phyloP scores from a whole-genome alignment of 2,329 filamentous ascomycete genomes.

The Calonectria honghensis region DNA sequence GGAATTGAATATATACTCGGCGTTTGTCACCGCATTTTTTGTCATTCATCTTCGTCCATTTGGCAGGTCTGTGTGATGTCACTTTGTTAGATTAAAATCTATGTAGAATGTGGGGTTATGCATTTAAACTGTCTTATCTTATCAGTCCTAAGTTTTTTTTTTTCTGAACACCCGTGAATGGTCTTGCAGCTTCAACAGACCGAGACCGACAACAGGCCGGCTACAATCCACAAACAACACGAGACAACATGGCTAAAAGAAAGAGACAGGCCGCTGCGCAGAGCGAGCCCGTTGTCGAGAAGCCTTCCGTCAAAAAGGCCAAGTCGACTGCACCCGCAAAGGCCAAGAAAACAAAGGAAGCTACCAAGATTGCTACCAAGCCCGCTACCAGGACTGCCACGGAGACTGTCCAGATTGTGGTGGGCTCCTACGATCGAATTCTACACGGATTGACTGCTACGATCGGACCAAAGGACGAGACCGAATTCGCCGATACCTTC shows the following conservation, averaged over 20 bases:
- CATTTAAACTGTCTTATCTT: conserved; percentile 58
- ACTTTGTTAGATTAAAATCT: not conserved
- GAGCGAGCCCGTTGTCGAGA: conserved; percentile 50
- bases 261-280: conserved; percentile 65
- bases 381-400: conserved; percentile 46
- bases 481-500: conserved; percentile 92
- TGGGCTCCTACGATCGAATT: conserved; percentile 94
- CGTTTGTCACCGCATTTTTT: conserved; percentile 44
- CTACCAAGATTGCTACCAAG: conserved; percentile 40
- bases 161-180: conserved; percentile 31
- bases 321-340: conserved; percentile 46
- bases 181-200: conserved; percentile 31
- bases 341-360: conserved; percentile 26
- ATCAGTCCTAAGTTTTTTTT: conserved; percentile 58
- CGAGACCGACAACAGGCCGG: conserved; percentile 30
- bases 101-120: conserved; percentile 51
- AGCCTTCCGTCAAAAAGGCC: conserved; percentile 56
- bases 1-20: conserved; percentile 55
- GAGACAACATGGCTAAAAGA: conserved; percentile 67
- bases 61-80: conserved; percentile 25
- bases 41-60: conserved; percentile 27
- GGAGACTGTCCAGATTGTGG: conserved; percentile 88
- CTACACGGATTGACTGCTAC: conserved; percentile 93
- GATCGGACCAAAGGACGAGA: conserved; percentile 66
- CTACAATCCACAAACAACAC: conserved; percentile 40